Evolutionary conservation across 257 asterid species (phyloP), one percentile per base, ranked within the genome.

Genomic region (Paulownia fortunei): DNA sequence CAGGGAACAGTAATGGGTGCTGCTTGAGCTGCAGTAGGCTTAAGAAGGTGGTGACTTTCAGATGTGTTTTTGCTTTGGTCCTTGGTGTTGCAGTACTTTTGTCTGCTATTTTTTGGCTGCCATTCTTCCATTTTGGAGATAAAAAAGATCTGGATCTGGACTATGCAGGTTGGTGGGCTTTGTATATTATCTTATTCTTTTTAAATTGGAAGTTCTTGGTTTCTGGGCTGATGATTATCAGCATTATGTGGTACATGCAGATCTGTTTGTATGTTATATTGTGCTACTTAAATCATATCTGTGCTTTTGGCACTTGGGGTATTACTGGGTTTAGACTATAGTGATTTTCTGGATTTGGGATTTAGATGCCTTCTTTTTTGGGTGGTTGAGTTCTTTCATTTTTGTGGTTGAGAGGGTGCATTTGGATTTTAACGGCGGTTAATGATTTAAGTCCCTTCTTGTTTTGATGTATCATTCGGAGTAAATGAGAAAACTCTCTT

Each of bases 111-210:
- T 93, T 91, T 79, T 89, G 87, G 92, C 83, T 92, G 85, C 98
- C 98, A 54, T 70, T 88, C 80, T 89, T 90, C 76, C 90, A 61
- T 49, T 68, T 23, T 74, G 85, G 94, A 73, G 85, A 86, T 85
- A 86, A 51, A 18, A 82, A 79, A 86, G 92, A 84, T 91, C 93
- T 85, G 91, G 98, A 91, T 90, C 98, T 93, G 87, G 92, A 87
- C 70, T 89, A 80, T 82, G 72, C 76, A 87, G 91, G 91, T 84
- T 71, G 54, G 89, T 83, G 82, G 70, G 51, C 7, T 10, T 41
- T 69, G 24, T 60, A 2, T 36, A 23, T 63, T 70, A 19, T 34
- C 36, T 76, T 39, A 1, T 37, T 68, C 3, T 13, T 26, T 46
- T 69, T 0, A n/a, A n/a, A n/a, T n/a, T n/a, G n/a, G n/a, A n/a